Conservation (phyloP, 1,284 basidiomycete genomes). For the Ceratorhiza oryzae-sativae region DNA sequence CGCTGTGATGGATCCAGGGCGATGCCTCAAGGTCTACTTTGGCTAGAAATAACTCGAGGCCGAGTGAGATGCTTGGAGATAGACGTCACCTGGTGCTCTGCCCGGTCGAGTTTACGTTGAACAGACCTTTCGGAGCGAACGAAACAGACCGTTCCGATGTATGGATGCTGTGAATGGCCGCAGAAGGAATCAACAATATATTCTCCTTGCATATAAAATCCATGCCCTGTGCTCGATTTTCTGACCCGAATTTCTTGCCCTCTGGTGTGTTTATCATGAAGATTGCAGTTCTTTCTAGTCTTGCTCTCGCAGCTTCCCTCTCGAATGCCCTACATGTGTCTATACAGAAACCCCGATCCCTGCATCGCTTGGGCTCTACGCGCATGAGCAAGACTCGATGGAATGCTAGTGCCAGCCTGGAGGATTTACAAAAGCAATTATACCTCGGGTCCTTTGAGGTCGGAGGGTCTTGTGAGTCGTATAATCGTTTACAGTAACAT, state of each 20-base stretch:
- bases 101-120: no score
- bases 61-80: no score
- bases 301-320: slow-evolving; percentile 6
- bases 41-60: no score
- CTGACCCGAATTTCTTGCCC: background rate
- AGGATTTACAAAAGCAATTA: background rate
- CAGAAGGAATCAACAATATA: background rate
- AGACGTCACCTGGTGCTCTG: no score
- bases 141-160: background rate
- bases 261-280: slow-evolving; percentile 1
- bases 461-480: background rate
- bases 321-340: slow-evolving; percentile 29
- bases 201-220: background rate
- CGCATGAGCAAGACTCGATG: background rate
- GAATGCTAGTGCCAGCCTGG: background rate
- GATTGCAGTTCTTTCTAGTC: background rate
- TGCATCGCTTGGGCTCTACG: background rate
- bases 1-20: no score
- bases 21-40: no score
- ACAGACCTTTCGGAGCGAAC: background rate
- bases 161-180: background rate
- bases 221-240: background rate
- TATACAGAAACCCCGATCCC: slow-evolving; percentile 6
- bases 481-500: background rate
- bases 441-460: slow-evolving; percentile 5